A percentile compares a stretch with the other conserved stretches of the same genome.
Evolutionary conservation across 805 yeast species (phyloP).

Genomic region (Myxozyma udenii): DNA sequence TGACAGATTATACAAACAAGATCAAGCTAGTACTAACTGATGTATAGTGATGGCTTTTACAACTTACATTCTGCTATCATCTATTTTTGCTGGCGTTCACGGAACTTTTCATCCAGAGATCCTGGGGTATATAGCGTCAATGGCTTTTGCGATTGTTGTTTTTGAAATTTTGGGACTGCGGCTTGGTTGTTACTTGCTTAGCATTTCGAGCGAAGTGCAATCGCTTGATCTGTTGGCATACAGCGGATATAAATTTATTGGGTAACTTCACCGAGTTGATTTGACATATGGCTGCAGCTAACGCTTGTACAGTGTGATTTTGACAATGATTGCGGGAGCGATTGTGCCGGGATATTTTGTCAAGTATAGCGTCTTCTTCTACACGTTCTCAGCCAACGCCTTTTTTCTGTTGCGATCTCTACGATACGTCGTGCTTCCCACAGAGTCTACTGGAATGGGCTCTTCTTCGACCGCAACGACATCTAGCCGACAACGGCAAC

Average conservation of each 20-base stretch:
- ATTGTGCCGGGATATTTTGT: constrained; percentile 39
- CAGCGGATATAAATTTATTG: constrained; percentile 91
- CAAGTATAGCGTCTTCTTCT: constrained; percentile 51
- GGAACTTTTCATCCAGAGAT: constrained; percentile 92
- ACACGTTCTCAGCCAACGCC: constrained; percentile 55
- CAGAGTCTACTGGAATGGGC: constrained; percentile 41
- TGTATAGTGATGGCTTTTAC: constrained; percentile 73
- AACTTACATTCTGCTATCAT: constrained; percentile 81
- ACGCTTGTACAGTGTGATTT: constrained; percentile 37
- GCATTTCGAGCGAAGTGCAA: constrained; percentile 44
- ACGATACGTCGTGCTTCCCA: constrained; percentile 67
- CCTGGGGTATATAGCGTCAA: constrained; percentile 81
- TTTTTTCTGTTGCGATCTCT: constrained; percentile 52
- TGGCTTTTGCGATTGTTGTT: constrained; percentile 76
- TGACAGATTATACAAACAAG: not conserved
- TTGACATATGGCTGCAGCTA: constrained; percentile 12
- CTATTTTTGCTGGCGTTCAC: constrained; percentile 76
- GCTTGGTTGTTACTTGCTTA: constrained; percentile 74
- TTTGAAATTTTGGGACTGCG: constrained; percentile 74
- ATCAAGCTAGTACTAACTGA: too few relatives aligned
- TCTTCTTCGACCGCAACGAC: constrained; percentile 46
- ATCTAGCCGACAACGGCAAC: constrained; percentile 65
- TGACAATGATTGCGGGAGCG: constrained; percentile 38
- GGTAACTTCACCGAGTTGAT: constrained; percentile 60
- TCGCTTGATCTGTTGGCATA: constrained; percentile 83